Evolutionary conservation across 2,329 filamentous ascomycete species (phyloP), one percentile per base, ranked within the genome.

Genomic region (Purpureocillium lavendulum): DNA sequence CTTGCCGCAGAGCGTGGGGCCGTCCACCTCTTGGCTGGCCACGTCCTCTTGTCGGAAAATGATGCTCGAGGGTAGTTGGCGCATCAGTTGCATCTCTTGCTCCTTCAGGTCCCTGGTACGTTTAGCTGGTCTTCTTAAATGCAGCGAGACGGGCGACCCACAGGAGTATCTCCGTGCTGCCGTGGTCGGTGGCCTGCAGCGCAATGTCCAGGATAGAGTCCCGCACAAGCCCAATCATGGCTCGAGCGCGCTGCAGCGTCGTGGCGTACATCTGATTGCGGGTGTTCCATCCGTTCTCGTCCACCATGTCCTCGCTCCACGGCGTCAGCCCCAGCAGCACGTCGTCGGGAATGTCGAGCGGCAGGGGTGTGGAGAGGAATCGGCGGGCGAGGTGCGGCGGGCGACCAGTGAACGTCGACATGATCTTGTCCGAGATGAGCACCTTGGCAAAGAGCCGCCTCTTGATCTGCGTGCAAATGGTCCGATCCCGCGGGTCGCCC

Each of bases 371-470:
- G 2, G 60, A 60, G 11, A 58, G 47, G 40, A 61, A 68, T 2
- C 51, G 49, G 11, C 53, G 53, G 30, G 55, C 55, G 15, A 67
- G 40, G 1, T 65, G 49, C 0, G 63, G 65, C 3, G 65, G 66
- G 5, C 65, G 49, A 1, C 65, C 66, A 2, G 65, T 66, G 30
- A 69, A 65, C 2, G 62, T 58, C 7, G 62, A 59, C 4, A 61
- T 45, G 1, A 57, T 49, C 46, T 66, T 66, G 38, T 65, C 62
- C 29, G 58, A 46, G 13, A 47, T 49, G 38, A 59, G 61, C 13
- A 61, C 38, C 28, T 56, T 47, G 15, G 54, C 50, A 28, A 61
- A 61, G 4, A 63, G 30, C 7, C 57, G 43, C 2, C 46, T 38
- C 8, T 44, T 40, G 21, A 43, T 41, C 38, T 46, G 41, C 12